Evolutionary conservation across 306 rosid species (phyloP), one percentile per base, ranked within the genome.

Genomic region (Styphnolobium japonicum): DNA sequence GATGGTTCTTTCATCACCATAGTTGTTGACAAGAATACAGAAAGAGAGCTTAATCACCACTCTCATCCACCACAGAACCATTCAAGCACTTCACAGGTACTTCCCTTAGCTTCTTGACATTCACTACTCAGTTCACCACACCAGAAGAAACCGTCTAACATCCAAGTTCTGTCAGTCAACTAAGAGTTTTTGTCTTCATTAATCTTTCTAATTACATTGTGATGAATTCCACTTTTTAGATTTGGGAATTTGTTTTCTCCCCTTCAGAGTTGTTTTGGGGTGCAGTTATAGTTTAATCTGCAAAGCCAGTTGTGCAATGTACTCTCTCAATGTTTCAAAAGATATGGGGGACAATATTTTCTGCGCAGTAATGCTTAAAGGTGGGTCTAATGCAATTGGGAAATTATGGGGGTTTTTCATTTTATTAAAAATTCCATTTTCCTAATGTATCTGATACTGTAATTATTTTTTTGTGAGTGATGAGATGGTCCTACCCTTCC

Each of bases 11-110:
- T 76, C 71, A 82, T 90, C 56, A 81, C 95, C 63, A 81, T 93
- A 45, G 80, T 80, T 55, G 91, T 93, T 78, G 98, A 91, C 76
- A 88, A 79, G 84, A 87, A 67, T 83, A 86, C 69, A 49, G 85
- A 86, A 76, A 48, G 51, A 78, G 92, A 87, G 79, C 25, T 76
- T 73, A 80, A 76, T 77, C 82, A 85, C 27, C 85, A 83, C 11
- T 61, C 60, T 86, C 75, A 56, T 84, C 64, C 15, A 67, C 85
- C 40, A 16, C 88, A 88, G 62, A 37, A 43, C 77, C 86, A 90
- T 88, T 94, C 94, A 83, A 86, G 89, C 85, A 83, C 85, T 67
- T 88, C 90, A 73, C 96, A 90, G 88, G 96, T 91, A 77, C 87
- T 95, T 82, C 94, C 92, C 51, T 85, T 89, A 64, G 87, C 84